These are phyloP conservation scores for Colletotrichum sp. DNA, from an alignment of 2,329 filamentous ascomycete species.

Conservation along the genomic window DNA sequence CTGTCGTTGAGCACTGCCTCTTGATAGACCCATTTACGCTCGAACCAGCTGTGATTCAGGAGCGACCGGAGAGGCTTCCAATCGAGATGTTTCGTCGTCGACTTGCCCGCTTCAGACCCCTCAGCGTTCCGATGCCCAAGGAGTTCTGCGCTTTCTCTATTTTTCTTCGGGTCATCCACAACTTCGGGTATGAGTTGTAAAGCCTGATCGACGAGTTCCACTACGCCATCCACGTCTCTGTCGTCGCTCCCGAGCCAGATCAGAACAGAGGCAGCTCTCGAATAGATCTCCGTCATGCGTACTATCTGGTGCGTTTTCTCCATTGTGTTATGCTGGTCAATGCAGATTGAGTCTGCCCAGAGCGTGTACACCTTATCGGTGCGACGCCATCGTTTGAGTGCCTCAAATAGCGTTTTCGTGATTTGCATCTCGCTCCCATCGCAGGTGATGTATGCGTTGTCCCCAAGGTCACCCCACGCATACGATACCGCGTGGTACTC, in stretches of 20 bases:
- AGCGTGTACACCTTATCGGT: not conserved
- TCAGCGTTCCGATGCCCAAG: not conserved
- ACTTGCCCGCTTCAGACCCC: not conserved
- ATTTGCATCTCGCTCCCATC: conserved; percentile 29
- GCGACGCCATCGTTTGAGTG: not conserved
- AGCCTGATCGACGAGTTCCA: not conserved
- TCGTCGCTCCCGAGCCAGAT: not conserved
- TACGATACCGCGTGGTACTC: conserved; percentile 2
- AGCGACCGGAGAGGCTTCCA: not conserved
- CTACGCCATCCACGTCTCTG: not conserved
- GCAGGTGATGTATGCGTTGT: conserved; percentile 23
- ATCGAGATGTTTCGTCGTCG: not conserved
- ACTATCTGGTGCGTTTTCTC: not conserved
- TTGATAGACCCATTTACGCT: conserved; percentile 1
- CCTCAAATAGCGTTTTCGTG: conserved; percentile 21
- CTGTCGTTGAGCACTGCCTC: not conserved
- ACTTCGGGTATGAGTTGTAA: not conserved
- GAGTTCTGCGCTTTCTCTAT: not conserved
- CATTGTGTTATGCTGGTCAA: not conserved
- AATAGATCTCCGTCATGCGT: not conserved
- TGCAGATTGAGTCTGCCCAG: not conserved
- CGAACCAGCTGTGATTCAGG: not conserved
- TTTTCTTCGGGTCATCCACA: not conserved
- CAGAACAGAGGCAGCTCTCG: not conserved
- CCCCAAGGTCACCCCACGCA: not conserved